These are phyloP conservation scores for Aegilops sharonensis DNA, from an alignment of 176 grass and related monocot genomes.

Conservation along the genomic window DNA sequence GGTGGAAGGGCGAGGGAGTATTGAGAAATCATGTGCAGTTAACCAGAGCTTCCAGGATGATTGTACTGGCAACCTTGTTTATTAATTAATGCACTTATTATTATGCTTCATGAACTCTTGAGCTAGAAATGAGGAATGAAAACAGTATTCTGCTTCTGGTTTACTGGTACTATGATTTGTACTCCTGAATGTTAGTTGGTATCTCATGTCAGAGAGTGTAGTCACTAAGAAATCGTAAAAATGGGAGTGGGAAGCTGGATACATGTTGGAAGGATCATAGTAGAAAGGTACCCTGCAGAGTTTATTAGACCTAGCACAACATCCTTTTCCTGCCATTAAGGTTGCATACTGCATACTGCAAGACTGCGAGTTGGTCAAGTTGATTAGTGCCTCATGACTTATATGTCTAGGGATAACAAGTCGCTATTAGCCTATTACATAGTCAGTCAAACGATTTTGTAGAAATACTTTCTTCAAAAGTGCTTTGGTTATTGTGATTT, in stretches of 20 bases:
- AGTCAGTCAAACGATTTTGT: not conserved
- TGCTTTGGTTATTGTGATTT: not conserved
- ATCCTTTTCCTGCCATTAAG: not conserved
- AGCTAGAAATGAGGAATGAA: not conserved
- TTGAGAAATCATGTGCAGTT: not conserved
- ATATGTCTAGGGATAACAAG: too few species aligned
- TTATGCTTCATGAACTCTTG: not conserved
- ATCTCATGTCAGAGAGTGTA: not conserved
- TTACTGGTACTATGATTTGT: not conserved
- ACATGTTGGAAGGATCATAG: not conserved
- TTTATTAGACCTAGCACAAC: too few species aligned
- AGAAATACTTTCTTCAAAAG: not conserved
- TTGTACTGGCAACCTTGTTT: not conserved
- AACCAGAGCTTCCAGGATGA: not conserved
- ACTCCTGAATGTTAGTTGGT: not conserved
- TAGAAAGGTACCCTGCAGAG: not conserved
- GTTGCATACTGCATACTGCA: not conserved
- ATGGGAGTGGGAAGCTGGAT: not conserved
- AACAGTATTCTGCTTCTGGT: not conserved
- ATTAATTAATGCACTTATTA: not conserved
- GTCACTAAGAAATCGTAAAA: not conserved
- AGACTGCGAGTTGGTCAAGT: too few species aligned
- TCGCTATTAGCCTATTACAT: not conserved
- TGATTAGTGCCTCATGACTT: too few species aligned
- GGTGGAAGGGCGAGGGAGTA: not conserved